phyloP scores from a whole-genome alignment of 2,329 filamentous ascomycete species.

The Penicillium sp. region DNA sequence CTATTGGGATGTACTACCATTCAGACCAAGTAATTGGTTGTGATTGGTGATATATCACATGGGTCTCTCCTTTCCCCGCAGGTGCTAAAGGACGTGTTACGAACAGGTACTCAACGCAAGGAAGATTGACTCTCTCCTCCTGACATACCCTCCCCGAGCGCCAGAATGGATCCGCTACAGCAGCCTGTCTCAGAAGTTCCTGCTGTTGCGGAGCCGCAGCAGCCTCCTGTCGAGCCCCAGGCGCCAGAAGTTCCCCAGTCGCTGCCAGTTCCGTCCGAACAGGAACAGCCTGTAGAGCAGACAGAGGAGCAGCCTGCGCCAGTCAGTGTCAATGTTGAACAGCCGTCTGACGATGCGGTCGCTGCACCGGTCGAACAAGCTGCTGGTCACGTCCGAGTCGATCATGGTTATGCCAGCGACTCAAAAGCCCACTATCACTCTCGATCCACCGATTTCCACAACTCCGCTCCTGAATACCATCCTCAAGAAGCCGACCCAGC shows the following conservation, averaged over 20 bases:
- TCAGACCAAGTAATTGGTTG: not conserved
- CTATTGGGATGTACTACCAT: not conserved
- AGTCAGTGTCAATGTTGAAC: conserved; percentile 28
- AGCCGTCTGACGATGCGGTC: conserved; percentile 34
- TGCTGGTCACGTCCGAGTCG: conserved; percentile 22
- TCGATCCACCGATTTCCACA: conserved; percentile 37
- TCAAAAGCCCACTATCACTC: conserved; percentile 51
- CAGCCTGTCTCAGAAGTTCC: conserved; percentile 20
- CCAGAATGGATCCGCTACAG: conserved; percentile 30
- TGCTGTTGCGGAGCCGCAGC: conserved; percentile 23
- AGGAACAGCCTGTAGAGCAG: not conserved
- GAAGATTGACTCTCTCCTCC: not conserved
- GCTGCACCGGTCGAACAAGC: conserved; percentile 4
- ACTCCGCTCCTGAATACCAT: conserved; percentile 39
- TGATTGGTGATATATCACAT: conserved; percentile 17
- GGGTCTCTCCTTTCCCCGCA: conserved; percentile 19
- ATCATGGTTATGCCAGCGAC: conserved; percentile 46
- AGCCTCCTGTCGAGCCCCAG: conserved; percentile 11
- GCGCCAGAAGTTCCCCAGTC: conserved; percentile 5
- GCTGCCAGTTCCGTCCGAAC: conserved; percentile 5
- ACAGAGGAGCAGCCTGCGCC: conserved; percentile 23
- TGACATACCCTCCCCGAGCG: not conserved
- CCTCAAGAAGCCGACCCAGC: conserved; percentile 49
- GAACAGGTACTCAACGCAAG: conserved; percentile 15
- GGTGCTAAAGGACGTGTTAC: conserved; percentile 11